Percentiles rank a stretch among this genome's conserved stretches.
Evolutionary conservation across 495 filamentous ascomycete genomes (phyloP).

Genomic region (Daldinia grandis): DNA sequence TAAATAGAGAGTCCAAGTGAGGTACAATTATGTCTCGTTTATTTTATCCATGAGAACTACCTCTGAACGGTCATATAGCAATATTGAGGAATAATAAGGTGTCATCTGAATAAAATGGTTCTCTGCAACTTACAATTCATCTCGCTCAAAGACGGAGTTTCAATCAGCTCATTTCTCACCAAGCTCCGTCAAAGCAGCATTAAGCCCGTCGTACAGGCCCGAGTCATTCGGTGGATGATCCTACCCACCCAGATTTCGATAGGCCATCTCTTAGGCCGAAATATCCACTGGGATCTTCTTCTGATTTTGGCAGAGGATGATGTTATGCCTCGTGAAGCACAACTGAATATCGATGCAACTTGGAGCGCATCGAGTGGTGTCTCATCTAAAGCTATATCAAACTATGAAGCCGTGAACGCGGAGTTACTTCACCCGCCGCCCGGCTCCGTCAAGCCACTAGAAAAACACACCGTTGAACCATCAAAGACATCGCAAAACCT

Average conservation of each 20-base stretch:
- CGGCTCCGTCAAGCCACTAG: conserved; percentile 49
- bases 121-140: conserved; percentile 58
- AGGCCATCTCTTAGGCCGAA: conserved; percentile 54
- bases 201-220: conserved; percentile 56
- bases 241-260: conserved; percentile 60
- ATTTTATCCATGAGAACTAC: not conserved
- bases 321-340: conserved; percentile 46
- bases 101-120: conserved; percentile 50
- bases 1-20: not conserved
- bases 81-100: not conserved
- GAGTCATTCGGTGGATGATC: conserved; percentile 65
- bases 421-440: conserved; percentile 54
- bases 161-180: conserved; percentile 52
- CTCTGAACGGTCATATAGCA: not conserved
- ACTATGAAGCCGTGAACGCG: conserved; percentile 58
- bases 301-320: conserved; percentile 54
- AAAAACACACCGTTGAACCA: conserved; percentile 49
- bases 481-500: conserved; percentile 59
- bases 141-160: conserved; percentile 43
- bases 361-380: conserved; percentile 65
- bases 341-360: conserved; percentile 48
- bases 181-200: conserved; percentile 46
- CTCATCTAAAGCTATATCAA: conserved; percentile 58
- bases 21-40: not conserved
- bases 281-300: conserved; percentile 65